Conservation (phyloP, 805 yeast genomes). For the Wickerhamiella vanderwaltii region DNA sequence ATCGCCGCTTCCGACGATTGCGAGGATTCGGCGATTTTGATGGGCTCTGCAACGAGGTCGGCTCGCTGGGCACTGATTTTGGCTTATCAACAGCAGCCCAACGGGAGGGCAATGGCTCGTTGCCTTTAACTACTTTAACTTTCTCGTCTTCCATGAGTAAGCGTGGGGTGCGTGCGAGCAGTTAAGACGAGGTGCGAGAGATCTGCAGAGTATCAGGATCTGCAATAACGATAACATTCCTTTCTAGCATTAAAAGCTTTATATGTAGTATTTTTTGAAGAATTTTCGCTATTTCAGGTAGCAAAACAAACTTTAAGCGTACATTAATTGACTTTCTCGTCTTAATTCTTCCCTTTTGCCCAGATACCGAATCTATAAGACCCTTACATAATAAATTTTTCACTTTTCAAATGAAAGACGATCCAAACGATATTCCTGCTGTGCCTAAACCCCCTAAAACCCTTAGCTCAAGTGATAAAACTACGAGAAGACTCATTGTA, state of each 20-base stretch:
- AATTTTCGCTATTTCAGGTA: too few species aligned
- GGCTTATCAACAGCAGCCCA: not conserved
- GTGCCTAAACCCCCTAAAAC: conserved; percentile 82
- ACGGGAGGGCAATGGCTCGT: conserved; percentile 2
- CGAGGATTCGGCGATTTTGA: not conserved
- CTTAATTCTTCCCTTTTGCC: too few species aligned
- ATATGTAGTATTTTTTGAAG: too few species aligned
- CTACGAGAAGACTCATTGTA: conserved; percentile 76
- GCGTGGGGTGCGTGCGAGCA: not conserved
- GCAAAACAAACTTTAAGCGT: too few species aligned
- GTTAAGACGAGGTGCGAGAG: too few species aligned
- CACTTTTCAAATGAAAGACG: conserved; percentile 18
- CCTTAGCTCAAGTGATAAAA: conserved; percentile 72
- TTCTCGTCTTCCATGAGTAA: conserved; percentile 1
- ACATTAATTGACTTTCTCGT: too few species aligned
- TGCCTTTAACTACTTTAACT: not conserved
- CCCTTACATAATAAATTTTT: conserved; percentile 37
- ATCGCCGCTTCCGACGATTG: not conserved
- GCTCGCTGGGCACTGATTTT: not conserved
- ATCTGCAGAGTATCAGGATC: too few species aligned
- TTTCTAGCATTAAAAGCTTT: too few species aligned
- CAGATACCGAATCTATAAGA: too few species aligned
- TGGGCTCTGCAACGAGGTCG: not conserved
- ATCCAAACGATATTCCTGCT: conserved; percentile 44
- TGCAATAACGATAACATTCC: too few species aligned